Evolutionary conservation across 208 protist species (phyloP).

Genomic region (Leishmania lainsoni): DNA sequence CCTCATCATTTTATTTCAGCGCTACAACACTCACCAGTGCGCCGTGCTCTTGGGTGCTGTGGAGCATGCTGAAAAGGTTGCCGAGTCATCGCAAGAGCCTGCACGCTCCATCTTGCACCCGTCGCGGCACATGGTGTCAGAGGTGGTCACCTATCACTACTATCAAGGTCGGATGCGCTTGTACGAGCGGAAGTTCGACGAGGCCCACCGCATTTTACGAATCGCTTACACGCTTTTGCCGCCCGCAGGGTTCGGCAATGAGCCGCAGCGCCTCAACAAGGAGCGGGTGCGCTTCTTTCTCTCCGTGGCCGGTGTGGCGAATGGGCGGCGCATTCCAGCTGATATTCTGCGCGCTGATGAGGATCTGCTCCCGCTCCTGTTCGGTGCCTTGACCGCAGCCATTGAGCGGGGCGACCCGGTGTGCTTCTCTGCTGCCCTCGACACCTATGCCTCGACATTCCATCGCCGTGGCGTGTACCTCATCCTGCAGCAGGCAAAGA

Average conservation of each 20-base stretch:
- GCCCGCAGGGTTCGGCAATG: constrained; percentile 50
- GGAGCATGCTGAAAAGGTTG: constrained; percentile 56
- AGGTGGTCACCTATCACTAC: constrained; percentile 84
- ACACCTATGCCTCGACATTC: constrained; percentile 43
- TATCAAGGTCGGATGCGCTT: constrained; percentile 74
- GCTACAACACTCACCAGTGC: constrained; percentile 86
- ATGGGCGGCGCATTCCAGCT: constrained; percentile 51
- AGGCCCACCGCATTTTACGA: constrained; percentile 53
- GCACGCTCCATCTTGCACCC: constrained; percentile 66
- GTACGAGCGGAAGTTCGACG: constrained; percentile 61
- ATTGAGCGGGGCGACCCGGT: constrained; percentile 60
- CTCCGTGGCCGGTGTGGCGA: constrained; percentile 56
- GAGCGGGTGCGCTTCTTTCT: constrained; percentile 80
- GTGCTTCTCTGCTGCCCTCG: constrained; percentile 50
- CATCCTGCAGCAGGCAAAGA: constrained; percentile 56
- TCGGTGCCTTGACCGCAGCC: constrained; percentile 46
- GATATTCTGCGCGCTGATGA: constrained; percentile 46
- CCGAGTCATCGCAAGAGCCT: constrained; percentile 36
- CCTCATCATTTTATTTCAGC: constrained; percentile 73
- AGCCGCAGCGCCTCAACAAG: constrained; percentile 76
- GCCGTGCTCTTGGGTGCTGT: constrained; percentile 63
- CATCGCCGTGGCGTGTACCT: constrained; percentile 79
- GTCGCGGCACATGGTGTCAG: constrained; percentile 82
- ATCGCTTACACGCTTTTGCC: constrained; percentile 75
- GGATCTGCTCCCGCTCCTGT: constrained; percentile 55